These are phyloP conservation scores for Fusarium sp. DNA, from an alignment of 2,329 filamentous ascomycete genomes.

Conservation along the genomic window DNA sequence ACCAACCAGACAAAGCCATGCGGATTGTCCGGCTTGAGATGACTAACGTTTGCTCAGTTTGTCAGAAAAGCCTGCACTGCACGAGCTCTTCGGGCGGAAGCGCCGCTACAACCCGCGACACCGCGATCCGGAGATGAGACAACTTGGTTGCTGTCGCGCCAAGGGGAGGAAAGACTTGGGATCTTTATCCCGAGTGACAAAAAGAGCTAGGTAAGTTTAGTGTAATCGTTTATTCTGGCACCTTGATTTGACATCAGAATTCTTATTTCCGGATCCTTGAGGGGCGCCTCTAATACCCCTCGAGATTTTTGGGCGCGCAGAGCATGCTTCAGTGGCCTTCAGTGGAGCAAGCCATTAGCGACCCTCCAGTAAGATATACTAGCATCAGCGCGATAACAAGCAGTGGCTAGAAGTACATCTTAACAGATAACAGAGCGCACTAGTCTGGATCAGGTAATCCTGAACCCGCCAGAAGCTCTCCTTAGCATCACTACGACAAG, in stretches of 20 bases:
- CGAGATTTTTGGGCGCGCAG: neutral
- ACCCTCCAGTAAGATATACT: neutral
- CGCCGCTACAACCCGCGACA: neutral
- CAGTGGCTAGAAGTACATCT: accelerated
- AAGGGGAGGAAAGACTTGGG: too few relatives aligned
- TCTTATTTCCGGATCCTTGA: too few relatives aligned
- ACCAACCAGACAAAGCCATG: neutral
- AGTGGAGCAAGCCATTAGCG: neutral
- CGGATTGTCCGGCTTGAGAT: constrained; percentile 9
- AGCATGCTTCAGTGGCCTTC: neutral
- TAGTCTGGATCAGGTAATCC: neutral
- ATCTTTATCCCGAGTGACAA: too few relatives aligned
- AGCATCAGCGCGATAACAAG: accelerated
- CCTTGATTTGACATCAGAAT: too few relatives aligned
- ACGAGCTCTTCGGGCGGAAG: neutral
- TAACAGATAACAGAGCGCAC: neutral
- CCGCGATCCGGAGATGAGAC: neutral
- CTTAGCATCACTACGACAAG: accelerated
- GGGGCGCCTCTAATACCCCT: too few relatives aligned
- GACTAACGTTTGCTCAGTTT: neutral
- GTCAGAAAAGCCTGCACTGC: too few relatives aligned
- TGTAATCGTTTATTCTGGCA: too few relatives aligned
- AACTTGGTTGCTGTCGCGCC: neutral
- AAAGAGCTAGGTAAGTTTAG: too few relatives aligned
- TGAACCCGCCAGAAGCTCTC: accelerated